A percentile compares a stretch with the other conserved stretches of the same genome.
Evolutionary conservation across 345 rosid species (phyloP).

Genomic region (Cardamine chenopodiifolia): DNA sequence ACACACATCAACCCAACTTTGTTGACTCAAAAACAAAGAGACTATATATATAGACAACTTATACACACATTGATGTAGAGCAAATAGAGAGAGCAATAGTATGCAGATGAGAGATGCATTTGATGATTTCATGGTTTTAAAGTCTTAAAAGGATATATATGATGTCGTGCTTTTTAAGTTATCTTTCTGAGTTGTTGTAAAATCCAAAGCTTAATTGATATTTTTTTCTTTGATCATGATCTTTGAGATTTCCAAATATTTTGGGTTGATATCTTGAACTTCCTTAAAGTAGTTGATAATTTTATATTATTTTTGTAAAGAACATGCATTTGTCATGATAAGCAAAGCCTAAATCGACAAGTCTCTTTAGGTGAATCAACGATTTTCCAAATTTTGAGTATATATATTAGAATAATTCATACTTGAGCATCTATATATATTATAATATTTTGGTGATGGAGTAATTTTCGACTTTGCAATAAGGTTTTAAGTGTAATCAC

Average conservation of each 20-base stretch:
- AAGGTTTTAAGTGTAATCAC: neutral
- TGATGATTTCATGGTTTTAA: constrained; percentile 17
- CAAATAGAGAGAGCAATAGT: constrained; percentile 7
- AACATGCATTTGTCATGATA: neutral
- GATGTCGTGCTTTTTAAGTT: neutral
- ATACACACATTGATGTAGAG: constrained; percentile 24
- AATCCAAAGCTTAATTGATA: neutral
- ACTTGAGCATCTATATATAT: neutral
- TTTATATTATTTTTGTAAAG: neutral
- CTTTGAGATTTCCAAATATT: constrained; percentile 11
- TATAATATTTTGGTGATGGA: neutral
- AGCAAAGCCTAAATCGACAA: neutral
- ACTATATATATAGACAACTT: neutral
- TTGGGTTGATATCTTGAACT: neutral
- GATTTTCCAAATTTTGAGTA: neutral
- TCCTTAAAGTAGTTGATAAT: neutral
- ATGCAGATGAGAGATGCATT: constrained; percentile 22
- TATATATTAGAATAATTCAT: neutral
- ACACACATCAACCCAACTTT: constrained; percentile 9
- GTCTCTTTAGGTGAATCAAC: neutral
- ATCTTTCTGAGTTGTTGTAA: neutral
- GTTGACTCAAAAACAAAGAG: neutral
- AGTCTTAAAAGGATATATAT: neutral
- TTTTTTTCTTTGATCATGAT: neutral
- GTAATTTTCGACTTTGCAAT: neutral